These are phyloP conservation scores for Teunomyces tritomae DNA, from an alignment of 805 yeast species.

Conservation along the genomic window DNA sequence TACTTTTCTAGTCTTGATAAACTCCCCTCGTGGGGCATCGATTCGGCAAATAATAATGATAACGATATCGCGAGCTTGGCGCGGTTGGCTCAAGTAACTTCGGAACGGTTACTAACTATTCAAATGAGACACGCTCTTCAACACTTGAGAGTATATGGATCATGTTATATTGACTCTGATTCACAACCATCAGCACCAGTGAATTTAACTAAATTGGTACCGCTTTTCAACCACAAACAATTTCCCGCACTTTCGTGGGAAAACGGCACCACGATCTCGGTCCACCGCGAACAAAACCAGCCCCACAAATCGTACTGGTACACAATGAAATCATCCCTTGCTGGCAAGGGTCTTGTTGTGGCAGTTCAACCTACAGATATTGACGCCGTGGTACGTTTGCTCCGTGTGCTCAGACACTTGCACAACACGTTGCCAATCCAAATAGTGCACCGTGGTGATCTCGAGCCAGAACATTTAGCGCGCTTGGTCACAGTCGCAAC, in stretches of 20 bases:
- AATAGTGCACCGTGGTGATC: conserved; percentile 7
- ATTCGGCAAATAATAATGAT: no score
- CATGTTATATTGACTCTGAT: neutral
- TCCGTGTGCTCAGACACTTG: conserved; percentile 7
- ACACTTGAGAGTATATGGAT: neutral
- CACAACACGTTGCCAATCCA: conserved; percentile 11
- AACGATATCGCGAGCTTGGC: neutral
- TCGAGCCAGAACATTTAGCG: neutral
- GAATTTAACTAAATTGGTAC: neutral
- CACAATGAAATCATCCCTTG: neutral
- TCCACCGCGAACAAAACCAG: neutral
- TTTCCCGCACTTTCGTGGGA: conserved; percentile 2
- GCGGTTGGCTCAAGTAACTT: neutral
- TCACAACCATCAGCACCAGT: neutral
- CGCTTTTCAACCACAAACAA: neutral
- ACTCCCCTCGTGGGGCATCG: conserved; percentile 1
- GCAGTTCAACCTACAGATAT: conserved; percentile 4
- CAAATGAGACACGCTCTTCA: neutral
- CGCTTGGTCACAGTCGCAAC: conserved; percentile 7
- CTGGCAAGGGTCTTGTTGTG: conserved; percentile 11
- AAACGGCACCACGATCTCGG: neutral
- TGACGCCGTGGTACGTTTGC: neutral
- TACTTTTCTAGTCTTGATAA: neutral
- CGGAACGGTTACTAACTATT: neutral
- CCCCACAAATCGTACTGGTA: conserved; percentile 1